phyloP scores from a whole-genome alignment of 352 stramenopile species.

The Globisporangium canariense region DNA sequence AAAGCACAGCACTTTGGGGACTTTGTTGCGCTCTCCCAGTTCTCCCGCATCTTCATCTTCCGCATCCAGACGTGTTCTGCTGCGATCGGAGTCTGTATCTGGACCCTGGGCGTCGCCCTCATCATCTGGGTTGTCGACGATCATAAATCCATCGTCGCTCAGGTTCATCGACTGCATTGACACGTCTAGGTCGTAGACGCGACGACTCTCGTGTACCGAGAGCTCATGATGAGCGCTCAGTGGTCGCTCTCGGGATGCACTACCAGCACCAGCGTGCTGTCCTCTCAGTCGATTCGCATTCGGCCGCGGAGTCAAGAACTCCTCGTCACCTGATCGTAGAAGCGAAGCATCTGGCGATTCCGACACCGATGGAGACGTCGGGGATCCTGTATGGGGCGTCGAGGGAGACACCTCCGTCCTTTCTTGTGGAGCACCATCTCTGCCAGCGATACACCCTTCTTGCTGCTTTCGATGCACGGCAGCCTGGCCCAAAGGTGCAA shows the following conservation, averaged over 20 bases:
- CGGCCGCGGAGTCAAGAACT: conserved; percentile 16
- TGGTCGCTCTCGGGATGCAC: neutral
- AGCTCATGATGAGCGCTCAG: conserved; percentile 4
- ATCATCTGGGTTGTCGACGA: conserved; percentile 6
- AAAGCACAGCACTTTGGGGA: conserved; percentile 39
- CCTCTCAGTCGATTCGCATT: neutral
- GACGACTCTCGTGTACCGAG: conserved; percentile 5
- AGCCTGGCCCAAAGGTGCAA: conserved; percentile 24
- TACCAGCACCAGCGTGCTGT: neutral
- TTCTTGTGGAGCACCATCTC: neutral
- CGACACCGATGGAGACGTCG: conserved; percentile 1
- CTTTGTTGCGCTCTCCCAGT: conserved; percentile 24
- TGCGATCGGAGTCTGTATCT: neutral
- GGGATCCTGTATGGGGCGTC: conserved; percentile 4
- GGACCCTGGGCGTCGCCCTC: neutral
- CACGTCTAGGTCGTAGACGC: conserved; percentile 39
- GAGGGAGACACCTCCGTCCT: neutral
- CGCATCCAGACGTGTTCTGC: conserved; percentile 13
- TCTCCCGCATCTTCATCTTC: conserved; percentile 22
- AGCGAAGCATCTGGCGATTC: conserved; percentile 4
- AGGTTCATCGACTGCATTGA: conserved; percentile 76
- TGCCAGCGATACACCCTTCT: neutral
- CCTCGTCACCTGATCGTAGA: conserved; percentile 5
- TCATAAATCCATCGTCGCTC: conserved; percentile 38
- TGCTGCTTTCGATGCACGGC: conserved; percentile 2